Base-by-base conservation (phyloP, 2,329 filamentous ascomycete genomes). In the Sordariomycetes sp. region DNA sequence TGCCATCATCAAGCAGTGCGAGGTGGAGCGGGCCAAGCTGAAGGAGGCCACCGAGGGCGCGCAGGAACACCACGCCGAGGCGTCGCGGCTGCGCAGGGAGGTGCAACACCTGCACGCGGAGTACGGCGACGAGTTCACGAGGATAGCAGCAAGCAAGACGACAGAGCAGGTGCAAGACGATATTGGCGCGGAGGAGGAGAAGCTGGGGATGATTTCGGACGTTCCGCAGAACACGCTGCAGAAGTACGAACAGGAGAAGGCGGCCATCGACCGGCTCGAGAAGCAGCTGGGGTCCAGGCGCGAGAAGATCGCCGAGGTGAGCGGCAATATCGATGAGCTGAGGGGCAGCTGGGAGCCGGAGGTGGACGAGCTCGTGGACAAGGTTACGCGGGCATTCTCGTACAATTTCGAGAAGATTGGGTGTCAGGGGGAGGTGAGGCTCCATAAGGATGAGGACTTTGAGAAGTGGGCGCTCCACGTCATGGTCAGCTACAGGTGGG, bases 401-500 rank as follows among this genome's bases (percentile, higher is more conserved):
- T 87, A 93, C 70, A 97, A 96, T 66, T 97, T 99, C 70, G 84
- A 90, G 66, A 87, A 93, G 69, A 97, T 99, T 68, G 90, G 87
- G 63, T 97, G 94, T 70, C 92, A 92, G 5, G 94, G 94, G 40
- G 89, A 97, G 71, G 91, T 99, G 3, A 80, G 80, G 60, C 79
- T 99, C 3, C 81, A 92, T 76, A 97, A 97, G 70, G 89, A 91
- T 63, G 87, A 90, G 24, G 90, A 97, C 68, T 99, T 97, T 72
- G 90, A 95, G 59, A 83, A 88, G 61, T 99, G 94, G 94, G 86
- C 90, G 1, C 87, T 99, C 61, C 87, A 96, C 69, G 95, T 99
- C 68, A 87, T 88, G 70, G 94, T 99, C 69, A 95, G 92, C 68
- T 99, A 99, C 76, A 87, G 93, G 86, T 89, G 79, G 60, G 81